Evolutionary conservation across 2,329 filamentous ascomycete species (phyloP).

Genomic region (Ophiosphaerella korrae): DNA sequence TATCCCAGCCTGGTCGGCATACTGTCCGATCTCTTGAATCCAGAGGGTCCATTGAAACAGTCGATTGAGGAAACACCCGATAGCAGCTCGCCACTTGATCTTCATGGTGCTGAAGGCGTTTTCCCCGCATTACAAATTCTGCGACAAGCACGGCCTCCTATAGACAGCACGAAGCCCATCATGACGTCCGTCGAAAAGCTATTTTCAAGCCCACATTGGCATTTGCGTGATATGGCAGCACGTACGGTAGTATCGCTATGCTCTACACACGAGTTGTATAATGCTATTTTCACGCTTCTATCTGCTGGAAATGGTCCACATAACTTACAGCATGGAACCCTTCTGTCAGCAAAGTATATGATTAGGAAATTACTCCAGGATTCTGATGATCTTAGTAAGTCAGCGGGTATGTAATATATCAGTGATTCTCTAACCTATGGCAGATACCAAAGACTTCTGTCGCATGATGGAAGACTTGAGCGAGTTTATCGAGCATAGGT

Average conservation of each 20-base stretch:
- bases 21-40: slow-evolving; percentile 64
- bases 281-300: slow-evolving; percentile 27
- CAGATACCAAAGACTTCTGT: slow-evolving; percentile 22
- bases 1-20: slow-evolving; percentile 69
- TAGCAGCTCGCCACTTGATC: slow-evolving; percentile 36
- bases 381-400: slow-evolving; percentile 16
- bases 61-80: slow-evolving; percentile 25
- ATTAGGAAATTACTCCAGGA: slow-evolving; percentile 27
- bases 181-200: slow-evolving; percentile 65
- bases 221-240: slow-evolving; percentile 80
- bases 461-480: slow-evolving; percentile 25
- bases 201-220: slow-evolving; percentile 74
- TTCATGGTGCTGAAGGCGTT: slow-evolving; percentile 65
- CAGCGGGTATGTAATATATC: not conserved
- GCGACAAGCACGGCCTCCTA: slow-evolving; percentile 71
- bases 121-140: slow-evolving; percentile 85
- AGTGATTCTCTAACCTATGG: slow-evolving; percentile 3
- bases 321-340: slow-evolving; percentile 39
- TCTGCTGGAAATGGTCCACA: slow-evolving; percentile 11
- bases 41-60: slow-evolving; percentile 31
- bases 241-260: slow-evolving; percentile 62
- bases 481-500: slow-evolving; percentile 19
- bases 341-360: slow-evolving; percentile 41
- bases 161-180: slow-evolving; percentile 60
- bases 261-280: slow-evolving; percentile 25